Conservation (phyloP, 306 rosid species). For the Medicago lupulina region DNA sequence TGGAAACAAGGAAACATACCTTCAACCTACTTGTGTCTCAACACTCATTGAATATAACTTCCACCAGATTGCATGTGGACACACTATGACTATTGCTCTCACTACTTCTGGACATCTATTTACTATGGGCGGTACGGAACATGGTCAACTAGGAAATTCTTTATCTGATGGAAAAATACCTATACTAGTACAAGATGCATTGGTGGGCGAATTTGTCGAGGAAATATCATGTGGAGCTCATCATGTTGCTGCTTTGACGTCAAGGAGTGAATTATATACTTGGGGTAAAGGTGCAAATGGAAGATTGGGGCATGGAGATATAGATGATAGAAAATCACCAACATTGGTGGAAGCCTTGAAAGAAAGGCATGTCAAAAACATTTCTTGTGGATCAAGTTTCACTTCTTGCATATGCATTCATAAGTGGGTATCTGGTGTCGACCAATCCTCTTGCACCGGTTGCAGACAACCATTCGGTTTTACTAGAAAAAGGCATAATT, state of each 20-base stretch:
- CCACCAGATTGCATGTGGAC: slow-evolving; percentile 89
- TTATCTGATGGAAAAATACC: slow-evolving; percentile 74
- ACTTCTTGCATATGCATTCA: slow-evolving; percentile 90
- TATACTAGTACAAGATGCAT: slow-evolving; percentile 75
- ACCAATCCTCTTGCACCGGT: slow-evolving; percentile 89
- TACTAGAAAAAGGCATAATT: slow-evolving; percentile 90
- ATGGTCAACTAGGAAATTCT: slow-evolving; percentile 90
- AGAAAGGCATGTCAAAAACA: slow-evolving; percentile 84
- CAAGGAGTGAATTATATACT: slow-evolving; percentile 91
- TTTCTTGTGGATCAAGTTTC: slow-evolving; percentile 91
- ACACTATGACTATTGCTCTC: slow-evolving; percentile 82
- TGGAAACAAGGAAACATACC: slow-evolving; percentile 82
- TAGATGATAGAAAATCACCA: slow-evolving; percentile 71
- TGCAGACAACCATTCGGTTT: slow-evolving; percentile 96
- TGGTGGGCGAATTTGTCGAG: slow-evolving; percentile 94
- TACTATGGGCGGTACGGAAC: slow-evolving; percentile 73
- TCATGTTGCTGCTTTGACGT: slow-evolving; percentile 86
- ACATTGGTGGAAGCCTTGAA: slow-evolving; percentile 82
- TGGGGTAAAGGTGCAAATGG: slow-evolving; percentile 98
- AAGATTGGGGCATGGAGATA: slow-evolving; percentile 88
- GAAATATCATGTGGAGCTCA: slow-evolving; percentile 86
- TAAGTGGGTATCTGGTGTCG: slow-evolving; percentile 97
- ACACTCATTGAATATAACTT: slow-evolving; percentile 85
- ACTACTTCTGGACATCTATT: slow-evolving; percentile 94
- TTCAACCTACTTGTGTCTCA: slow-evolving; percentile 89